Base-by-base conservation (phyloP, 2,329 filamentous ascomycete genomes). In the Colletotrichum sp. region DNA sequence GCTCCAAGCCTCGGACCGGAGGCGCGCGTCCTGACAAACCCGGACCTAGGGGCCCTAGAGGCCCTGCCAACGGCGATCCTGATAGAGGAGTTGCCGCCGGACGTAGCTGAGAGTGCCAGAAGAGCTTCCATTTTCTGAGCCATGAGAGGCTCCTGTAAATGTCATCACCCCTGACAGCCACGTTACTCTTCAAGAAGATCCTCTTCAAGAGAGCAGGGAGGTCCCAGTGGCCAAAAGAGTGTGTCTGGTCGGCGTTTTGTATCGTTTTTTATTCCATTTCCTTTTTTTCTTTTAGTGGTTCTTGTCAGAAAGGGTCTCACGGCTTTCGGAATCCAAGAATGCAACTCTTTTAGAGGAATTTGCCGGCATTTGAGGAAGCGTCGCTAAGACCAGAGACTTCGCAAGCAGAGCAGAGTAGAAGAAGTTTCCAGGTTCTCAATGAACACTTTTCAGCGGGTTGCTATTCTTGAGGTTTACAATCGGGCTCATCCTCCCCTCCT, bases 81-180 rank as follows among this genome's bases (percentile, higher is more conserved):
- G 61, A 66, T 32, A 55, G 58, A 65, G 70, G 65, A 26, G 73
- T 76, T 58, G 64, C 73, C 9, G 24, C 70, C 16, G 60, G 73
- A 13, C 65, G 55, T 12, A 24, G 73, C 70, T 66, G 32, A 36
- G 24, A 52, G 15, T 24, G 48, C 34, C 8, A 21, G 28, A n/a
- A 18, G 26, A 55, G 30, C 30, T 38, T 32, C 18, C 12, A 6
- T 34, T 43, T 9, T 52, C 34, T 16, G 16, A 71, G 60, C 36
- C 3, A 13, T 16, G 15, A 26, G 36, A 38, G 24, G 32, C n/a
- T 38, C 5, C 32, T 55, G 60, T 62, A 66, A 26, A 61, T 58
- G 24, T 32, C n/a, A 28, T 58, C 34, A 26, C 10, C 56, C 38
- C 56, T 36, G 9, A 26, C 15, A n/a, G 65, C 16, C 15, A 43